These are phyloP conservation scores for Penicillium sp. DNA, from an alignment of 2,329 filamentous ascomycete species.

Conservation along the genomic window DNA sequence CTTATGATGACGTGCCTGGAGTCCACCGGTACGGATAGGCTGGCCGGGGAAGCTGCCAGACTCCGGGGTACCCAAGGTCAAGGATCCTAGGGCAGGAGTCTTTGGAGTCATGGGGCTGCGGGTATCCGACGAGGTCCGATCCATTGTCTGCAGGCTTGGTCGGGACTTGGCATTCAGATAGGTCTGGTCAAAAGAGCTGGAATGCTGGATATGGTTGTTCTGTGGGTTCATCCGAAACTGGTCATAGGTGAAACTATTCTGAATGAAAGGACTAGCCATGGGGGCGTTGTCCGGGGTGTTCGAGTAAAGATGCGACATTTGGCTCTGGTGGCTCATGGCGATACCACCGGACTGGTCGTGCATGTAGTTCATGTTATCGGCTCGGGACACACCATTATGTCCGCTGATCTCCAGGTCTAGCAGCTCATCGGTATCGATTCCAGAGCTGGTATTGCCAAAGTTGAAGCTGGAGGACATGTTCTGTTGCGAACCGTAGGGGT, in stretches of 20 bases:
- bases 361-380: slow-evolving; percentile 35
- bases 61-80: slow-evolving; percentile 68
- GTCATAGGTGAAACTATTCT: slow-evolving; percentile 66
- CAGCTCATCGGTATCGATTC: slow-evolving; percentile 83
- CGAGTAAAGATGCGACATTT: slow-evolving; percentile 71
- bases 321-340: slow-evolving; percentile 60
- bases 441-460: slow-evolving; percentile 68
- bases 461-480: slow-evolving; percentile 68
- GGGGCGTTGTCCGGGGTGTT: slow-evolving; percentile 88
- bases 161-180: slow-evolving; percentile 57
- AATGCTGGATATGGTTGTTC: slow-evolving; percentile 35
- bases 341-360: slow-evolving; percentile 52
- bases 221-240: slow-evolving; percentile 64
- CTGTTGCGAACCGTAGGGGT: slow-evolving; percentile 58
- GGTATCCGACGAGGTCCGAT: slow-evolving; percentile 67
- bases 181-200: slow-evolving; percentile 49
- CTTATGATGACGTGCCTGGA: slow-evolving; percentile 66
- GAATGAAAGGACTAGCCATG: slow-evolving; percentile 82
- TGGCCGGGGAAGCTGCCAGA: slow-evolving; percentile 68
- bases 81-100: slow-evolving; percentile 67
- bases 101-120: slow-evolving; percentile 81
- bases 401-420: slow-evolving; percentile 56
- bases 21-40: slow-evolving; percentile 64
- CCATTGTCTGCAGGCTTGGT: slow-evolving; percentile 59
- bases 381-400: slow-evolving; percentile 35